Percentiles rank a stretch among this genome's conserved stretches.
Conservation (phyloP, 1,139 yeast species). For the Sugiyamaella pinicola region DNA sequence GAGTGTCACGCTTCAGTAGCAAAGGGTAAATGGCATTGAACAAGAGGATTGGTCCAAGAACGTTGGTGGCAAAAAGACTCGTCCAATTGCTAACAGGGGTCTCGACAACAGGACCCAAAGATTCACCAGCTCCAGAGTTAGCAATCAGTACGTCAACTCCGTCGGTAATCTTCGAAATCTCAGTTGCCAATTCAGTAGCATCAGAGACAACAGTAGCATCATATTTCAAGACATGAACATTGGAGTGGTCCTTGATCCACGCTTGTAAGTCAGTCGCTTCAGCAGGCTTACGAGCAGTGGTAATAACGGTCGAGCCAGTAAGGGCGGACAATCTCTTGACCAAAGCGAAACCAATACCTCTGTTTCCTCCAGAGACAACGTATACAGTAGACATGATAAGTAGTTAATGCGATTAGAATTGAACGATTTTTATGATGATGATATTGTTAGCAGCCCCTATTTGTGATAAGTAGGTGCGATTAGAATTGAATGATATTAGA, state of each 20-base stretch:
- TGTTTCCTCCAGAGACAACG: slow-evolving; percentile 23
- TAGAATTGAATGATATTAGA: no score
- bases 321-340: slow-evolving; percentile 8
- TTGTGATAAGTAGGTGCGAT: no score
- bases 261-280: slow-evolving; percentile 18
- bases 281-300: slow-evolving; percentile 19
- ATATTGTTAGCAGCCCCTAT: no score
- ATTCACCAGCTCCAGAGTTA: slow-evolving; percentile 19
- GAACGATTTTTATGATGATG: no score
- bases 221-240: slow-evolving; percentile 19
- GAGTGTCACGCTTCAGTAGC: slow-evolving; percentile 25
- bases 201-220: slow-evolving; percentile 15
- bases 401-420: background rate
- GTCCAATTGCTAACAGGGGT: slow-evolving; percentile 9
- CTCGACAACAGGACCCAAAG: slow-evolving; percentile 6
- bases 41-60: slow-evolving; percentile 18
- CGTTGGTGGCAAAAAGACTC: slow-evolving; percentile 22
- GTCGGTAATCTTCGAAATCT: slow-evolving; percentile 30
- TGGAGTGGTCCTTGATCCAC: slow-evolving; percentile 10
- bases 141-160: slow-evolving; percentile 21
- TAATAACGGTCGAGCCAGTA: slow-evolving; percentile 16
- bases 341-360: slow-evolving; percentile 24
- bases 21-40: slow-evolving; percentile 11
- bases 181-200: slow-evolving; percentile 24
- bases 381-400: slow-evolving; percentile 21